Base-by-base conservation (phyloP, 2,329 filamentous ascomycete genomes). In the Plectosphaerella sp. region DNA sequence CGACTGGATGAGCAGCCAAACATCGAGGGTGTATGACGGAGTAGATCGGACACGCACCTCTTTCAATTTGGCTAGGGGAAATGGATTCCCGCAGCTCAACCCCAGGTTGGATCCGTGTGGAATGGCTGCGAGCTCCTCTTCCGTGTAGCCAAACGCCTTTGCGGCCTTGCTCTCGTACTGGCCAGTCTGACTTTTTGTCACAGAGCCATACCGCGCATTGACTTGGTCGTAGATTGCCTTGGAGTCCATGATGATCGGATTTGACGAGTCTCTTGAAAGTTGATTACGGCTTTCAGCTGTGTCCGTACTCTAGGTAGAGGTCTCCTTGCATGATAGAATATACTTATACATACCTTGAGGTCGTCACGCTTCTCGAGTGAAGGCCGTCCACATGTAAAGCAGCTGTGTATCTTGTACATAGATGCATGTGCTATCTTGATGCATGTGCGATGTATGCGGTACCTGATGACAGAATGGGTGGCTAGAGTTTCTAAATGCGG, bases 41-140 rank as follows among this genome's bases (percentile, higher is more conserved):
- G 22, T 22, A 22, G 22, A 22, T 22, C 22, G 5, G 22, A 15
- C 37, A 54, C 56, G 12, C 47, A 76, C 75, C 62, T 75, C 69
- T 51, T 66, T 65, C 9, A 81, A 50, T 33, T 67, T 74, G 3
- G 79, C 74, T 8, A 76, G 65, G 4, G 72, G 76, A 5, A 79
- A 52, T 2, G 79, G 78, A 50, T 81, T 82, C 7, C 79, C 78
- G 51, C 78, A 82, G 65, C 75, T 76, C 4, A 82, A 60, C 1
- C 78, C 79, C 4, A 82, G 66, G 56, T 82, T 82, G 24, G 78
- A 65, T 42, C 71, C 72, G 9, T 69, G 55, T 0, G 78, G 77
- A 28, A 76, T 70, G n/a, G 57, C 62, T 16, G 63, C 60, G 1
- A 82, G 72, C 48, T 81, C 76, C 28, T 75, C 67, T 9, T 70